A percentile compares a stretch with the other conserved stretches of the same genome.
These are phyloP conservation scores for Rhizoclosmatium sp. DNA, from an alignment of 192 early-diverging fungal species.

Conservation along the genomic window DNA sequence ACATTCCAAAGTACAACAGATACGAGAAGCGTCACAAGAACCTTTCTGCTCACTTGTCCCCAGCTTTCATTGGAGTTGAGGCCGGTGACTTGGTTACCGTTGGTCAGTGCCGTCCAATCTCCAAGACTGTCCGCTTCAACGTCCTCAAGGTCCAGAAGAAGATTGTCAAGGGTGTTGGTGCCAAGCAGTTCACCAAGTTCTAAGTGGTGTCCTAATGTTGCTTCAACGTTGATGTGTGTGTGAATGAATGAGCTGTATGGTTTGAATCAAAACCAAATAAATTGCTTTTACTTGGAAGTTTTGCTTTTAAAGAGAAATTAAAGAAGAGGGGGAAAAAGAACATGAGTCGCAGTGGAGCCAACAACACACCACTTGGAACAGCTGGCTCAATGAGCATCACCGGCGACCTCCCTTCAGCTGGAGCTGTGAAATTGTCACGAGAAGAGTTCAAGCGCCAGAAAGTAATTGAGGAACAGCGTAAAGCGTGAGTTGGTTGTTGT, in stretches of 20 bases:
- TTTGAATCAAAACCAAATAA: background rate
- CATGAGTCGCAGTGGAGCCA: slow-evolving; percentile 6
- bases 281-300: too few relatives aligned
- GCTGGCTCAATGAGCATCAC: background rate
- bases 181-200: slow-evolving; percentile 92
- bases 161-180: slow-evolving; percentile 71
- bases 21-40: slow-evolving; percentile 99
- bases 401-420: slow-evolving; percentile 31
- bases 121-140: slow-evolving; percentile 99
- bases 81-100: slow-evolving; percentile 93
- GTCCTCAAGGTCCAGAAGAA: slow-evolving; percentile 95
- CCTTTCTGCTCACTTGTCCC: slow-evolving; percentile 94
- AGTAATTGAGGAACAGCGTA: slow-evolving; percentile 94
- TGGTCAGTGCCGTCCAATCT: slow-evolving; percentile 98
- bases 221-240: background rate
- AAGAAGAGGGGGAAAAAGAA: slow-evolving; percentile 9
- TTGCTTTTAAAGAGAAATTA: too few relatives aligned
- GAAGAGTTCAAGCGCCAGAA: slow-evolving; percentile 96
- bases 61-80: slow-evolving; percentile 91
- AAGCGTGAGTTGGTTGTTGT: slow-evolving; percentile 66
- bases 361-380: slow-evolving; percentile 23
- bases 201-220: slow-evolving; percentile 52
- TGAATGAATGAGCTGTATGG: background rate
- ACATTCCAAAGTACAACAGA: slow-evolving; percentile 99
- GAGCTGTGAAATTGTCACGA: slow-evolving; percentile 74